Evolutionary conservation across 2,329 filamentous ascomycete genomes (phyloP).

Genomic region (Arthrobotrys musiformis): DNA sequence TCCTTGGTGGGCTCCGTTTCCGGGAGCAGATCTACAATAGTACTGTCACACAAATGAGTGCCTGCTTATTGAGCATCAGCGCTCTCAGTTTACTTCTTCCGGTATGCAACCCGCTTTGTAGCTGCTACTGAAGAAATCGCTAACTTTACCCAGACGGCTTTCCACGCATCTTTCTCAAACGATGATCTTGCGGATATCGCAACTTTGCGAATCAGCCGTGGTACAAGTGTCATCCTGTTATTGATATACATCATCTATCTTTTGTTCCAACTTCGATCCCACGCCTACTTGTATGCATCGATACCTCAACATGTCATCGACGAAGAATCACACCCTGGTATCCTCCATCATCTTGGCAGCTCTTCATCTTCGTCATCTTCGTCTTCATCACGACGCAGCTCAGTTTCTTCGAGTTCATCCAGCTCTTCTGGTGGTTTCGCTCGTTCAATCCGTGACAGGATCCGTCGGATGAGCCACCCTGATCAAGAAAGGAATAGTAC

Average conservation of each 20-base stretch:
- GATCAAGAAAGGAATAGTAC: conserved; percentile 40
- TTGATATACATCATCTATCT: conserved; percentile 86
- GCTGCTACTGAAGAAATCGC: not conserved
- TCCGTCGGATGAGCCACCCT: conserved; percentile 50
- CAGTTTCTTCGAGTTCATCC: conserved; percentile 69
- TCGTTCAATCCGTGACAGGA: conserved; percentile 50
- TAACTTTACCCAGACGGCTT: conserved; percentile 74
- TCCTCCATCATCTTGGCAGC: conserved; percentile 70
- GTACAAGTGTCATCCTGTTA: conserved; percentile 81
- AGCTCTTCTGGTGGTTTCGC: conserved; percentile 59
- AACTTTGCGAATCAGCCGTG: conserved; percentile 83
- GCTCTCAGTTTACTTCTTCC: conserved; percentile 89
- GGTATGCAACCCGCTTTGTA: conserved; percentile 64
- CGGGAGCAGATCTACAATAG: conserved; percentile 95
- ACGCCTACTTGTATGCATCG: conserved; percentile 83
- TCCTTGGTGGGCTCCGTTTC: conserved; percentile 84
- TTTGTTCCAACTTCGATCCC: conserved; percentile 89
- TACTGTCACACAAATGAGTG: conserved; percentile 95
- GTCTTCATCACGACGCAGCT: conserved; percentile 61
- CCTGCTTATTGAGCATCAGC: conserved; percentile 87
- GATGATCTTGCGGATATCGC: conserved; percentile 72
- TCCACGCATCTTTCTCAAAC: conserved; percentile 84
- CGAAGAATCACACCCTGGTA: conserved; percentile 86
- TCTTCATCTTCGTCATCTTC: conserved; percentile 58
- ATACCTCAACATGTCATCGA: conserved; percentile 93